A percentile compares a stretch with the other conserved stretches of the same genome.
Conservation (phyloP, 2,329 filamentous ascomycete genomes). For the Blumeria hordei region DNA sequence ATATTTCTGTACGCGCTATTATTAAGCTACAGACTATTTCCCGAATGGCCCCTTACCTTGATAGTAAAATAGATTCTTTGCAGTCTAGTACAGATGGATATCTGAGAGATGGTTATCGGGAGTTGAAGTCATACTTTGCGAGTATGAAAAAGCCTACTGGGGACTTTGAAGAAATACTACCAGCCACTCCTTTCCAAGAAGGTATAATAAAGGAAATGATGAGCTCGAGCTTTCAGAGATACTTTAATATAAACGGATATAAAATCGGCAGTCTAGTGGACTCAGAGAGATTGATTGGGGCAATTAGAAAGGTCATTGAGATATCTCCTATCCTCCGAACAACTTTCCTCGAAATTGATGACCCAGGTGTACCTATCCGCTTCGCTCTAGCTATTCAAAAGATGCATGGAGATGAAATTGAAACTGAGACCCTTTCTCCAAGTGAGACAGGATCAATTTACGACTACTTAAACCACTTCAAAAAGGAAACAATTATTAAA, state of each 20-base stretch:
- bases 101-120: slow-evolving; percentile 9
- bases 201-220: slow-evolving; percentile 68
- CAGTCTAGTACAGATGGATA: neutral
- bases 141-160: slow-evolving; percentile 16
- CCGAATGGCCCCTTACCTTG: slow-evolving; percentile 22
- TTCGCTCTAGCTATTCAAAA: slow-evolving; percentile 30
- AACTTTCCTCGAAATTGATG: slow-evolving; percentile 40
- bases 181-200: slow-evolving; percentile 66
- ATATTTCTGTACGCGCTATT: slow-evolving; percentile 48
- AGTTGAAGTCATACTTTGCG: slow-evolving; percentile 19
- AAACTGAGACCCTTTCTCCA: neutral
- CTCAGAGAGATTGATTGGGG: slow-evolving; percentile 26
- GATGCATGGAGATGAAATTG: neutral
- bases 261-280: slow-evolving; percentile 31
- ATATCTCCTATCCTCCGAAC: slow-evolving; percentile 52
- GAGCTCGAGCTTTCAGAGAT: slow-evolving; percentile 44
- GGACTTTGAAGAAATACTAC: slow-evolving; percentile 34
- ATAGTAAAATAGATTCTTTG: slow-evolving; percentile 2
- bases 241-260: slow-evolving; percentile 69
- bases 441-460: slow-evolving; percentile 4
- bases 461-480: slow-evolving; percentile 19
- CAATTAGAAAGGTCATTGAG: slow-evolving; percentile 36
- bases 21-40: slow-evolving; percentile 47
- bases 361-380: slow-evolving; percentile 27
- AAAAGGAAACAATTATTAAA: slow-evolving; percentile 16